Conservation (phyloP, 208 protist genomes). For the Trichomonas tenax region DNA sequence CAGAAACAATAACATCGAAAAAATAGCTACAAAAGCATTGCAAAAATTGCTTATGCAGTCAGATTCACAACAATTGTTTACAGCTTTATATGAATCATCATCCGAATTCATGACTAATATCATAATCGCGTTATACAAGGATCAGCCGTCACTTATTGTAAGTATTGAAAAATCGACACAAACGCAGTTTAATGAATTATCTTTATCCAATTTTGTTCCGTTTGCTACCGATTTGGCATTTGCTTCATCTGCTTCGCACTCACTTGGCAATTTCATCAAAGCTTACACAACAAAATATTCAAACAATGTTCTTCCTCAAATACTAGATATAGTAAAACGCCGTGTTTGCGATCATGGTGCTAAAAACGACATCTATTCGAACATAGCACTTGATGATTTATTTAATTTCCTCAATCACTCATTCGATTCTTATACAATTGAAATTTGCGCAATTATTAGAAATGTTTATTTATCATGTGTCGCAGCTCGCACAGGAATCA, state of each 20-base stretch:
- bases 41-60: not conserved
- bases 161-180: not conserved
- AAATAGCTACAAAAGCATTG: not conserved
- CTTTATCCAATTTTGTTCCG: not conserved
- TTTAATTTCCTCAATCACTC: not conserved
- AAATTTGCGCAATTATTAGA: not conserved
- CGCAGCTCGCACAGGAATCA: not conserved
- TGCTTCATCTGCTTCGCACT: not conserved
- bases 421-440: not conserved
- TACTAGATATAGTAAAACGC: not conserved
- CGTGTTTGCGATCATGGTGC: not conserved
- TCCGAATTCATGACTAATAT: not conserved
- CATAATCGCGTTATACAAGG: not conserved
- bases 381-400: not conserved
- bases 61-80: not conserved
- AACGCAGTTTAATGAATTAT: not conserved
- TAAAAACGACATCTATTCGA: not conserved
- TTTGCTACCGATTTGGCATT: constrained; percentile 8
- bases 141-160: not conserved
- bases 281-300: not conserved
- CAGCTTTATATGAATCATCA: not conserved
- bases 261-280: not conserved
- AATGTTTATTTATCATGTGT: not conserved
- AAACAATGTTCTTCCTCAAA: not conserved
- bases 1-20: not conserved